These are phyloP conservation scores for Aethionema arabicum DNA, from an alignment of 345 rosid species.

Conservation along the genomic window DNA sequence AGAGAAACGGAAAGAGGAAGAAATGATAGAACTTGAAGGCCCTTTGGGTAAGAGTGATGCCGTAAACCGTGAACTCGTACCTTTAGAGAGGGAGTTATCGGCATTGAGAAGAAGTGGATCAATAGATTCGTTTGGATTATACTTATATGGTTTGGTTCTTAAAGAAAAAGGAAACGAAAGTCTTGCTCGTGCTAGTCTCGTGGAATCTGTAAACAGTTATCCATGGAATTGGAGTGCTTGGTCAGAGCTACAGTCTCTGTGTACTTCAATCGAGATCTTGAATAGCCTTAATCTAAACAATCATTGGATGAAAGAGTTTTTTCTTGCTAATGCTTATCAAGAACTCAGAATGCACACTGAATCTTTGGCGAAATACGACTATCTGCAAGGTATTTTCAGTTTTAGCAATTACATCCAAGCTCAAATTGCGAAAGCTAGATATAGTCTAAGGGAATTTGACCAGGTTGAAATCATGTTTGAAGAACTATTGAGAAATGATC, in stretches of 20 bases:
- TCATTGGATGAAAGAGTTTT: slow-evolving; percentile 99
- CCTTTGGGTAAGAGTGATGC: slow-evolving; percentile 78
- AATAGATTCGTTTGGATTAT: slow-evolving; percentile 82
- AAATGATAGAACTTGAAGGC: slow-evolving; percentile 88
- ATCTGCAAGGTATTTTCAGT: slow-evolving; percentile 67
- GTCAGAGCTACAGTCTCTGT: slow-evolving; percentile 83
- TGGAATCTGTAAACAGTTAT: slow-evolving; percentile 89
- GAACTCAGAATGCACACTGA: slow-evolving; percentile 91
- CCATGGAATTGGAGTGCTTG: slow-evolving; percentile 99
- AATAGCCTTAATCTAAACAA: slow-evolving; percentile 68
- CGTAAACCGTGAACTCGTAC: slow-evolving; percentile 68
- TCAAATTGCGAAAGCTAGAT: slow-evolving; percentile 89
- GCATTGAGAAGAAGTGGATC: slow-evolving; percentile 62
- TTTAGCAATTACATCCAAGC: slow-evolving; percentile 90
- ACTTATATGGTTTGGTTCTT: slow-evolving; percentile 83
- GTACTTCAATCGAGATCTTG: slow-evolving; percentile 68
- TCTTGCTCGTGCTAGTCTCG: slow-evolving; percentile 68
- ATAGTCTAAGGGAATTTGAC: slow-evolving; percentile 89
- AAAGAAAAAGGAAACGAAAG: slow-evolving; percentile 83
- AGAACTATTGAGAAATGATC: slow-evolving; percentile 80
- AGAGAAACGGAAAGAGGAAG: slow-evolving; percentile 96
- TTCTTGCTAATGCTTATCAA: slow-evolving; percentile 78
- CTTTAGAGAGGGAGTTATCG: slow-evolving; percentile 81
- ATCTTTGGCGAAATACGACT: slow-evolving; percentile 68
- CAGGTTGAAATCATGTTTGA: slow-evolving; percentile 94